Evolutionary conservation across 345 rosid species (phyloP).

Genomic region (Geranium rotundifolium): DNA sequence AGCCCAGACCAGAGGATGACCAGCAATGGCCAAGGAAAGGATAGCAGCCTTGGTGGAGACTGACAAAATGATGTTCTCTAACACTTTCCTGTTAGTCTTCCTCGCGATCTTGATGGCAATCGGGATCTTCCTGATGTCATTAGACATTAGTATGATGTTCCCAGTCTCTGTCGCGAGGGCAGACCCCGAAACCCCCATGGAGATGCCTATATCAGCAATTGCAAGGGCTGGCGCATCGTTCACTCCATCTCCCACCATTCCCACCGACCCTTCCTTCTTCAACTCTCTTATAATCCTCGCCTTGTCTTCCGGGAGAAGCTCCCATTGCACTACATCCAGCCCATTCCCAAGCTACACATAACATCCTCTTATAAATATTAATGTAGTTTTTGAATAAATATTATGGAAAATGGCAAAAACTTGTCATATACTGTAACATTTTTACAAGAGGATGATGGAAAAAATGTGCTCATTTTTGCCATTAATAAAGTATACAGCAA

Average conservation of each 20-base stretch:
- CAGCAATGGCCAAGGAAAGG: conserved; percentile 61
- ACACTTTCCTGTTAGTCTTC: conserved; percentile 51
- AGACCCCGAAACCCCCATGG: conserved; percentile 87
- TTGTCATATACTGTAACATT: too few species aligned
- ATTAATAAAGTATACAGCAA: too few species aligned
- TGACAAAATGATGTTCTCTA: conserved; percentile 56
- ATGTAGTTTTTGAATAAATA: too few species aligned
- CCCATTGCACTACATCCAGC: conserved; percentile 48
- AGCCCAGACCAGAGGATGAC: conserved; percentile 80
- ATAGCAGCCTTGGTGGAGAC: conserved; percentile 51
- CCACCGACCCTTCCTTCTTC: conserved; percentile 50
- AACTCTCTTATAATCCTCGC: conserved; percentile 35
- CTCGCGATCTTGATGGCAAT: conserved; percentile 49
- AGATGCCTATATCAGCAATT: conserved; percentile 76
- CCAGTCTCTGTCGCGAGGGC: conserved; percentile 87
- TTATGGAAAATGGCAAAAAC: too few species aligned
- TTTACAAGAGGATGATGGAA: too few species aligned
- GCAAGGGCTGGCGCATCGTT: conserved; percentile 96
- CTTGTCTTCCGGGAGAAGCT: conserved; percentile 78
- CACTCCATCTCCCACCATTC: conserved; percentile 84
- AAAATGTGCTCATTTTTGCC: too few species aligned
- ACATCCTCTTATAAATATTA: background rate
- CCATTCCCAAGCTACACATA: conserved; percentile 50
- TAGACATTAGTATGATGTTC: conserved; percentile 68
- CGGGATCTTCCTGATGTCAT: conserved; percentile 65